Evolutionary conservation across 2,329 filamentous ascomycete species (phyloP), one percentile per base, ranked within the genome.

Genomic region (Aspergillus aculeatinus): DNA sequence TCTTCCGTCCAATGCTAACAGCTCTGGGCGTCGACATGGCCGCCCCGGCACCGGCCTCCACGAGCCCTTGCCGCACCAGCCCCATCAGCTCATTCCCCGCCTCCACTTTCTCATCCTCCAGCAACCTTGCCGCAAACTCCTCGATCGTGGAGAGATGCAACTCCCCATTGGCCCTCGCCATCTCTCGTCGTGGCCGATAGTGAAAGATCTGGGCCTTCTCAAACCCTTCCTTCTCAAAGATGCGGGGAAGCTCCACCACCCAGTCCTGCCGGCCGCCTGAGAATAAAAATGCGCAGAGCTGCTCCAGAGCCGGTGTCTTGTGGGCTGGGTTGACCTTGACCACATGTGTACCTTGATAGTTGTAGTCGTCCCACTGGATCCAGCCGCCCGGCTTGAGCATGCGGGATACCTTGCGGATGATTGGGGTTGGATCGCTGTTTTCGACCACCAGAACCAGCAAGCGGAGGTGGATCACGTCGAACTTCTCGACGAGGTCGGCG

Each of bases 391-490:
- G 55, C 33, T 60, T 58, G 10, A 60, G 50, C 55, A 60, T 25
- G n/a, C 19, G 27, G 31, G 29, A 5, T n/a, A 58, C 33, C 11
- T 58, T 60, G 9, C 51, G 54, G 11, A 58, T 58, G 4, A 58
- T 19, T 5, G 55, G 51, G 3, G 11, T 16, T 2, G 59, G 55
- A 12, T 60, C 59, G 14, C 59, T 53, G 16, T 60, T 54, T 19
- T 35, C 49, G 3, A 60, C 44, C 9, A 55, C 51, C 3, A 57
- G 55, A 29, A 60, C 23, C 2, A 61, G 51, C 14, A 65, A 29
- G 11, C 63, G 63, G 3, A 70, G 44, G 21, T 70, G 67, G 2
- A 71, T 64, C 1, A 71, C 50, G 53, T 71, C 68, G 59, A 69
- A 70, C n/a, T 63, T 59, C 5, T 59, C 60, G 5, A 58, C 50